phyloP scores from a whole-genome alignment of 306 rosid species.

The Cercis canadensis region DNA sequence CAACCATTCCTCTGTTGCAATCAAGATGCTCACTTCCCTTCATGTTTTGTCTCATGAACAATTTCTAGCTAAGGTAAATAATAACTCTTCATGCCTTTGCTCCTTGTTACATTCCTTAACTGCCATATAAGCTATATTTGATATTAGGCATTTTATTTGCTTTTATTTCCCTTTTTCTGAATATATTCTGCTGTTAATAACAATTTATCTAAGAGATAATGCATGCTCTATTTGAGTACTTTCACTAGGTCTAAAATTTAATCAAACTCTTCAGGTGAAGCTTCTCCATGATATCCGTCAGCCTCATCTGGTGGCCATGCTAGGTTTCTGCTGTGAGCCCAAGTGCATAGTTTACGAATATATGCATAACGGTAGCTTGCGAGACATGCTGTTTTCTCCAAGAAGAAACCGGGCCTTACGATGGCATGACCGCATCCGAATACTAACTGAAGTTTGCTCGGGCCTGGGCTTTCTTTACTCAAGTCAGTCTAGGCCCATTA shows the following conservation, averaged over 20 bases:
- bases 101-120: neutral
- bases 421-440: conserved; percentile 68
- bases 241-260: too few relatives aligned
- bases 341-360: conserved; percentile 66
- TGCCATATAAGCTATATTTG: too few relatives aligned
- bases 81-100: neutral
- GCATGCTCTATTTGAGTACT: too few relatives aligned
- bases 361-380: conserved; percentile 73
- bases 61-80: conserved; percentile 65
- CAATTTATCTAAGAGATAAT: too few relatives aligned
- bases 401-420: conserved; percentile 49
- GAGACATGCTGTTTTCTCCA: conserved; percentile 53
- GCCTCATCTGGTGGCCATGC: conserved; percentile 68
- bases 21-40: conserved; percentile 53
- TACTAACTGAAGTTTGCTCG: conserved; percentile 60
- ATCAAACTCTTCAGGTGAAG: conserved; percentile 57
- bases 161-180: too few relatives aligned
- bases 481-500: conserved; percentile 48
- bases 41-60: conserved; percentile 36
- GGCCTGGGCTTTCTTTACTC: conserved; percentile 60
- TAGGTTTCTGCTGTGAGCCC: conserved; percentile 70
- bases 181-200: too few relatives aligned
- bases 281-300: conserved; percentile 64
- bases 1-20: conserved; percentile 61
- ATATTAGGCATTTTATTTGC: too few relatives aligned